Evolutionary conservation across 2,329 filamentous ascomycete genomes (phyloP).

Genomic region (Aspergillus costaricaensis): DNA sequence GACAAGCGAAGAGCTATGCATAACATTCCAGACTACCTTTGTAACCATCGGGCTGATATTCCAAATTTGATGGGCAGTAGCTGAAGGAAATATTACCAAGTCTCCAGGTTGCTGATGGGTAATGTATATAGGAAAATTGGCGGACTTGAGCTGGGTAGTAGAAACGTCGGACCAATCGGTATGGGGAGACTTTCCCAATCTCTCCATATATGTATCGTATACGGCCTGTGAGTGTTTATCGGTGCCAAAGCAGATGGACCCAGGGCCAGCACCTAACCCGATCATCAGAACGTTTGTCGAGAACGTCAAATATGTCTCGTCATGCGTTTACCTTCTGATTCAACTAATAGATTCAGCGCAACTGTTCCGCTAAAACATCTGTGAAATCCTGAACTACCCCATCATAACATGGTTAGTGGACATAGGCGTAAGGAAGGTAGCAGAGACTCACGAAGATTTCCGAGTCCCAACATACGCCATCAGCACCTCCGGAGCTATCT

Average conservation of each 20-base stretch:
- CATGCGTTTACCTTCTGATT: constrained; percentile 29
- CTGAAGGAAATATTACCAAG: constrained; percentile 39
- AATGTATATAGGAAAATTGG: constrained; percentile 40
- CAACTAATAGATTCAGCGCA: constrained; percentile 37
- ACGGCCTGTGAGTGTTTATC: constrained; percentile 36
- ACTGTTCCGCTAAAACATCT: constrained; percentile 41
- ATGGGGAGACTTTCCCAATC: constrained; percentile 36
- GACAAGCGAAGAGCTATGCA: constrained; percentile 37
- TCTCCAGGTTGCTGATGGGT: constrained; percentile 37
- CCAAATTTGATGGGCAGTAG: constrained; percentile 41
- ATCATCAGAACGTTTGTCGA: constrained; percentile 6
- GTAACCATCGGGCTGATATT: constrained; percentile 37
- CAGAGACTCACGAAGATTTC: constrained; percentile 29
- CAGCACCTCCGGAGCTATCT: constrained; percentile 38
- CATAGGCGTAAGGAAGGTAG: not conserved
- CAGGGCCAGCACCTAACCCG: constrained; percentile 23
- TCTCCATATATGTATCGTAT: constrained; percentile 38
- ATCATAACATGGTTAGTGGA: not conserved
- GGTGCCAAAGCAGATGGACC: constrained; percentile 37
- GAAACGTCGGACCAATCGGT: constrained; percentile 38
- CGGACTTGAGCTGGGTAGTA: constrained; percentile 31
- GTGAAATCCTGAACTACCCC: constrained; percentile 36
- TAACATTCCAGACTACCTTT: constrained; percentile 42
- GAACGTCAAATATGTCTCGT: too few relatives aligned
- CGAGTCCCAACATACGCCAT: constrained; percentile 42